These are phyloP conservation scores for Warburgia ugandensis DNA, from an alignment of 164 flowering plant species.

Conservation along the genomic window DNA sequence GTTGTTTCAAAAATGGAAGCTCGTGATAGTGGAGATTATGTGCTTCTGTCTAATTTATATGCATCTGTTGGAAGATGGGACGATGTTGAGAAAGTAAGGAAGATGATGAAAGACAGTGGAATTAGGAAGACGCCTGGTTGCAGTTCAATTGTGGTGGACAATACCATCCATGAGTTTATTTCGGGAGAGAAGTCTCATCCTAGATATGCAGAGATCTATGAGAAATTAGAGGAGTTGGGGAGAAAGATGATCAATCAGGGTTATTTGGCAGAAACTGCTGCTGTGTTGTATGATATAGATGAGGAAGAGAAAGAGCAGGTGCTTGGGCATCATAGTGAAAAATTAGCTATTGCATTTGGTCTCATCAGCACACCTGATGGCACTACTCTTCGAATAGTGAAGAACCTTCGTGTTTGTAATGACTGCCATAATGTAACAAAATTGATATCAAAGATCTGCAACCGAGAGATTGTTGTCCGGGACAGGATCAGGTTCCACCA, in stretches of 20 bases:
- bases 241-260: conserved; percentile 16
- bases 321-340: conserved; percentile 23
- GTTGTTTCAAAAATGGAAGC: conserved; percentile 16
- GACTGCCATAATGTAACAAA: conserved; percentile 25
- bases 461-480: conserved; percentile 25
- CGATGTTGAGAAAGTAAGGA: conserved; percentile 24
- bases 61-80: conserved; percentile 24
- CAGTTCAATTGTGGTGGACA: conserved; percentile 20
- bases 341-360: conserved; percentile 21
- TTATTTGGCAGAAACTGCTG: conserved; percentile 11
- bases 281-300: conserved; percentile 21
- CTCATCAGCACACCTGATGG: conserved; percentile 18
- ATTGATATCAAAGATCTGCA: conserved; percentile 24
- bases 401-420: conserved; percentile 25
- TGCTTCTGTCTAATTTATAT: conserved; percentile 24
- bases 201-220: conserved; percentile 15
- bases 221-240: conserved; percentile 14
- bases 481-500: conserved; percentile 28
- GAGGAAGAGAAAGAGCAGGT: conserved; percentile 24
- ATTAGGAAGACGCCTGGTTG: conserved; percentile 24
- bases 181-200: conserved; percentile 27
- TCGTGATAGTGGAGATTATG: conserved; percentile 19
- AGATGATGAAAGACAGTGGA: conserved; percentile 20
- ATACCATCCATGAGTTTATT: conserved; percentile 24
- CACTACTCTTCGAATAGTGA: conserved; percentile 16